Conservation (phyloP, 352 stramenopile genomes). For the Phytophthora quininea region DNA sequence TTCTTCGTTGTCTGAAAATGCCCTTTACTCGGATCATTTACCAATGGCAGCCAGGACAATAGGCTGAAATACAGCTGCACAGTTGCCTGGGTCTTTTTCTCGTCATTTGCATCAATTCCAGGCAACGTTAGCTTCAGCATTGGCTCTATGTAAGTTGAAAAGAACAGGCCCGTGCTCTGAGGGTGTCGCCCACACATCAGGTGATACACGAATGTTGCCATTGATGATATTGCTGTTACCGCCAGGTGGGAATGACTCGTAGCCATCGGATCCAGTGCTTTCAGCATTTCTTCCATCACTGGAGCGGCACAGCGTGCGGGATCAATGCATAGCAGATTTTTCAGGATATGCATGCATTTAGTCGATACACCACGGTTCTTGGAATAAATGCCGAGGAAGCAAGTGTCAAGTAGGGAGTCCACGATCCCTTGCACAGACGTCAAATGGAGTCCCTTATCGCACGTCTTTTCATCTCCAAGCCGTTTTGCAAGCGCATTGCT, state of each 20-base stretch:
- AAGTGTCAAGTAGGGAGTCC: conserved; percentile 56
- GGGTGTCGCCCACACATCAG: conserved; percentile 67
- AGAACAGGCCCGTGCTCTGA: conserved; percentile 52
- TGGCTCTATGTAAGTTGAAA: conserved; percentile 59
- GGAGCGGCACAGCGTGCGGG: conserved; percentile 40
- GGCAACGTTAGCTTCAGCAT: conserved; percentile 68
- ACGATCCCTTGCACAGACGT: conserved; percentile 44
- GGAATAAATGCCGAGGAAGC: conserved; percentile 76
- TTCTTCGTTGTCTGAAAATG: conserved; percentile 46
- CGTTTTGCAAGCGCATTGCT: conserved; percentile 54
- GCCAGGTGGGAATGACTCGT: conserved; percentile 79
- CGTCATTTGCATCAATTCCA: conserved; percentile 80
- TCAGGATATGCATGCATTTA: conserved; percentile 76
- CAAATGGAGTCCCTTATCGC: conserved; percentile 29
- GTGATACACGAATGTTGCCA: conserved; percentile 64
- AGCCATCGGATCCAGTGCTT: conserved; percentile 65
- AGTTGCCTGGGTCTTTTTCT: conserved; percentile 75
- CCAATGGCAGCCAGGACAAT: conserved; percentile 70
- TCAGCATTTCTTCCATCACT: conserved; percentile 76
- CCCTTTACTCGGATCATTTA: conserved; percentile 64
- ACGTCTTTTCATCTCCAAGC: conserved; percentile 54
- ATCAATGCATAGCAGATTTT: conserved; percentile 68
- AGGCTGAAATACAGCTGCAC: conserved; percentile 72
- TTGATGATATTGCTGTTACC: conserved; percentile 69
- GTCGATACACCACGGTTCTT: conserved; percentile 67